phyloP scores from a whole-genome alignment of 1,284 basidiomycete species.

The Phlebopus sp. region DNA sequence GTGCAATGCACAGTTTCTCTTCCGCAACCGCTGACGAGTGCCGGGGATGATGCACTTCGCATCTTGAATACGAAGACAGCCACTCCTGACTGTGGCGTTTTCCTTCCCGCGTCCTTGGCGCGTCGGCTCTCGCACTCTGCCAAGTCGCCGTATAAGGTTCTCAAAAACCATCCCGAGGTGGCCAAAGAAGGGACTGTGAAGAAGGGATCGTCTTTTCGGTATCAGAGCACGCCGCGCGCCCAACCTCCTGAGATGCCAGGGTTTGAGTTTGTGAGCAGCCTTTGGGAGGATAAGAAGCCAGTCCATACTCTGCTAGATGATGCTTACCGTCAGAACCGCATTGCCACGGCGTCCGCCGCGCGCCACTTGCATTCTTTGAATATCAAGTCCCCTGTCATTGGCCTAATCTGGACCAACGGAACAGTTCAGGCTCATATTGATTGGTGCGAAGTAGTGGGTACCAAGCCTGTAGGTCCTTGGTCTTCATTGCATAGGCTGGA shows the following conservation, averaged over 20 bases:
- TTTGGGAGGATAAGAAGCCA: constrained; percentile 62
- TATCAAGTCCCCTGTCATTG: constrained; percentile 48
- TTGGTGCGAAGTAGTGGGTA: constrained; percentile 43
- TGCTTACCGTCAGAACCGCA: constrained; percentile 58
- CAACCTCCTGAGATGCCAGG: constrained; percentile 42
- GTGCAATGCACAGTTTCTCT: constrained; percentile 49
- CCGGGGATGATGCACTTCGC: constrained; percentile 33
- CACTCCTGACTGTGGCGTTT: constrained; percentile 47
- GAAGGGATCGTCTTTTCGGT: constrained; percentile 47
- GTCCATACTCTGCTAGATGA: constrained; percentile 45
- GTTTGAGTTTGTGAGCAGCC: constrained; percentile 52
- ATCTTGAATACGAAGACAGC: constrained; percentile 44
- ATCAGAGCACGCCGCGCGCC: constrained; percentile 48
- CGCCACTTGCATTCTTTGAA: constrained; percentile 50
- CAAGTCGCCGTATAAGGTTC: constrained; percentile 45
- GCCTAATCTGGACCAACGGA: constrained; percentile 52
- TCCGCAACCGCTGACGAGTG: constrained; percentile 41
- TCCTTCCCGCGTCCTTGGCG: constrained; percentile 40
- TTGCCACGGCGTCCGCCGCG: constrained; percentile 48
- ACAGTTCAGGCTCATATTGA: constrained; percentile 54
- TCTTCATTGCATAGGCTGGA: background rate
- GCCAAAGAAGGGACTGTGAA: constrained; percentile 36
- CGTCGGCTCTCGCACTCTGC: constrained; percentile 39
- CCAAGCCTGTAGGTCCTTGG: constrained; percentile 30
- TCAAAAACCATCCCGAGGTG: constrained; percentile 39